phyloP scores from a whole-genome alignment of 2,329 filamentous ascomycete genomes.

The Xylariaceae sp. region DNA sequence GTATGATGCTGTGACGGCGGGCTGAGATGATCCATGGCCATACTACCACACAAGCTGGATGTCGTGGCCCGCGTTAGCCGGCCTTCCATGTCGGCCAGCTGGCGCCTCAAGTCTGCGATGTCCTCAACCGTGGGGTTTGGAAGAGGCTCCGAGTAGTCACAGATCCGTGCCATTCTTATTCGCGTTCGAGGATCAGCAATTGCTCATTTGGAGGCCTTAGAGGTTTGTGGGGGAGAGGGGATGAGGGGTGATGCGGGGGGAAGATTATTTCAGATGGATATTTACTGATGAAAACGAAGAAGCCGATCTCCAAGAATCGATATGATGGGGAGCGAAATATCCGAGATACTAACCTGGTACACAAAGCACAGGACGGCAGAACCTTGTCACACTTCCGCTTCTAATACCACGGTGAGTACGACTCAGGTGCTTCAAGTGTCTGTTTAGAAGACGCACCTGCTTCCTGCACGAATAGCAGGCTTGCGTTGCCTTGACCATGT shows the following conservation, averaged over 20 bases:
- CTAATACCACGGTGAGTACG: constrained; percentile 24
- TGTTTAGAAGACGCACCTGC: constrained; percentile 11
- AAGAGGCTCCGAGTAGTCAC: constrained; percentile 32
- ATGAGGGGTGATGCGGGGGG: too few relatives aligned
- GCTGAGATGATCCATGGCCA: constrained; percentile 8
- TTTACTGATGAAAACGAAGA: too few relatives aligned
- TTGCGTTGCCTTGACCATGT: constrained; percentile 25
- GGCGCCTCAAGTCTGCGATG: constrained; percentile 28
- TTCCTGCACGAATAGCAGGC: constrained; percentile 34
- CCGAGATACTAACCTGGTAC: too few relatives aligned
- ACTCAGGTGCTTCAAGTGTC: too few relatives aligned
- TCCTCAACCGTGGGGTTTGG: constrained; percentile 31
- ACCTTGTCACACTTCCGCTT: constrained; percentile 46
- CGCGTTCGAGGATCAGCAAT: too few relatives aligned
- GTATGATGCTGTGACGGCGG: constrained; percentile 13
- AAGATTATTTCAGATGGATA: too few relatives aligned
- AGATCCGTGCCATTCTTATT: constrained; percentile 32
- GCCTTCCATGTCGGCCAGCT: constrained; percentile 30
- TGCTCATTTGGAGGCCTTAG: too few relatives aligned
- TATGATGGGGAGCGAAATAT: too few relatives aligned
- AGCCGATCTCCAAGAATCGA: too few relatives aligned
- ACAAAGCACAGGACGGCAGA: constrained; percentile 40
- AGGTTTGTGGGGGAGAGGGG: too few relatives aligned
- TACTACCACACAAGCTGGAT: constrained; percentile 7
- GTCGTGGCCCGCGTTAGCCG: constrained; percentile 1